phyloP scores from a whole-genome alignment of 2,329 filamentous ascomycete species.

The Cytospora mali region DNA sequence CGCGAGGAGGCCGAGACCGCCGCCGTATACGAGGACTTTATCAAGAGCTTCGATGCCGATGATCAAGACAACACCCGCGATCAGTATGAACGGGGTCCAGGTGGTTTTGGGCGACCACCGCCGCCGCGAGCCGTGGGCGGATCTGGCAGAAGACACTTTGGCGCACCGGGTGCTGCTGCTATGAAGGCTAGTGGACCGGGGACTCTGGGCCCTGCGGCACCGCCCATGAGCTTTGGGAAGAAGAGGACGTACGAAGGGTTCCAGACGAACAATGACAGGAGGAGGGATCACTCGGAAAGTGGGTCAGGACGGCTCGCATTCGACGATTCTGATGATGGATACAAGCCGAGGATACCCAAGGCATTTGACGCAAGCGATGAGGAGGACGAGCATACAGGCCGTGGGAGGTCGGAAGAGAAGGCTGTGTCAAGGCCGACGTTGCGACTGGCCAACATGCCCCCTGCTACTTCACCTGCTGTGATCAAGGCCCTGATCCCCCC shows the following conservation, averaged over 20 bases:
- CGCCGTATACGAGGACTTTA: conserved; percentile 83
- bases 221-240: conserved; percentile 53
- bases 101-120: conserved; percentile 18
- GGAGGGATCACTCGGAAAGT: conserved; percentile 35
- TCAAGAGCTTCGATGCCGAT: conserved; percentile 74
- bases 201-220: conserved; percentile 58
- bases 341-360: conserved; percentile 58
- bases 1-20: conserved; percentile 86
- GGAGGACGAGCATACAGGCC: conserved; percentile 50
- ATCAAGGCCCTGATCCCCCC: conserved; percentile 62
- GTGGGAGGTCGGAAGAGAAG: conserved; percentile 57
- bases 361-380: conserved; percentile 73
- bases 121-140: conserved; percentile 31
- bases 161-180: conserved; percentile 52
- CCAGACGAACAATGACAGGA: conserved; percentile 41
- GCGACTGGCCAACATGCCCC: conserved; percentile 62
- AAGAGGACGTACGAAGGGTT: conserved; percentile 57
- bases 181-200: conserved; percentile 63
- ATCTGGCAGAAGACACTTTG: conserved; percentile 66
- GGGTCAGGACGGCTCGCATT: conserved; percentile 40
- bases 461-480: conserved; percentile 59
- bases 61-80: conserved; percentile 48
- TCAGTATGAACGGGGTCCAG: conserved; percentile 9
- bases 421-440: conserved; percentile 65
- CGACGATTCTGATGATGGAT: conserved; percentile 38